Base-by-base conservation (phyloP, 2,329 filamentous ascomycete genomes). In the Lachnellula suecica region DNA sequence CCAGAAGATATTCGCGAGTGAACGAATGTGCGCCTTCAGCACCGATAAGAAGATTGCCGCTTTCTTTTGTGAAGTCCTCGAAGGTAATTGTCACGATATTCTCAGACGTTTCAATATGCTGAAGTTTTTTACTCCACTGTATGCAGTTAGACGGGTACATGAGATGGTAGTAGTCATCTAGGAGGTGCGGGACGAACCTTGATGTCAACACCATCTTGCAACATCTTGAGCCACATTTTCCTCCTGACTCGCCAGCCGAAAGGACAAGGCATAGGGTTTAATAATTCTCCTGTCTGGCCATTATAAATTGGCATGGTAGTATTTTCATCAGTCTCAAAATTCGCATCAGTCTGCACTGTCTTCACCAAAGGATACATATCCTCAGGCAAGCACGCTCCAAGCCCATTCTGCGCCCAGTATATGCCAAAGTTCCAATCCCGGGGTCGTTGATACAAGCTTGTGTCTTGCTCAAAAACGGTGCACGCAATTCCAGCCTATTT, bases 21-120 rank as follows among this genome's bases (percentile, higher is more conserved):
- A 90, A 84, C 0, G 92, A 97, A 71, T 97, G 92, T 0, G 93
- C 92, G 8, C 93, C 93, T 63, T 97, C 93, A 31, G 92, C 91
- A 7, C 93, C 93, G 51, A 97, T 87, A 74, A 97, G 85, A 60
- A 96, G 83, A 70, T 97, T 62, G 2, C 72, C 72, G 3, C 66
- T 60, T 3, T 56, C 66, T n/a, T 40, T 51, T 5, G 64, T 68
- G 9, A 72, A 71, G 52, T 74, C 72, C 4, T 63, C 59, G 44
- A 74, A 74, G 11, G 51, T 54, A n/a, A 52, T 49, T 46, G 41
- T 66, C 49, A 47, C 51, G n/a, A 8, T 44, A 23, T 50, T 34
- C 13, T 35, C 53, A 9, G 20, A 31, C 7, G 53, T 51, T 4
- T 51, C 43, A 31, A 67, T 55, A 13, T 49, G 44, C 11, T 51